phyloP scores from a whole-genome alignment of 1,139 yeast genomes.

The Pichia sp. region DNA sequence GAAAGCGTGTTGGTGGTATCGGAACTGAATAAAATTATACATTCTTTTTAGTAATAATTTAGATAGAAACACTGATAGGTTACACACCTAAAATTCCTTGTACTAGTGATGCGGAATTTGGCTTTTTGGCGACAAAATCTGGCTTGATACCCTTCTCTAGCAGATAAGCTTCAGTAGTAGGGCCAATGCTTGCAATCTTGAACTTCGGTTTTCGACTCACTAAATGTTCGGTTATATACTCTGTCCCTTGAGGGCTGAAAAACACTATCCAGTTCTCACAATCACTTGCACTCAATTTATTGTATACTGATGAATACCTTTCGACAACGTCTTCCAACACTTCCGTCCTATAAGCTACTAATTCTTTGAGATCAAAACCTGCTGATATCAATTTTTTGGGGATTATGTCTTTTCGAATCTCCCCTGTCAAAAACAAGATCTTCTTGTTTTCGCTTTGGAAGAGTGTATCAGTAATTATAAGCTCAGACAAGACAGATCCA shows the following conservation, averaged over 20 bases:
- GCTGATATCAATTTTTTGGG: constrained; percentile 52
- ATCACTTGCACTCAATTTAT: constrained; percentile 11
- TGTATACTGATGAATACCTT: constrained; percentile 34
- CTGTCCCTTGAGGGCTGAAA: constrained; percentile 89
- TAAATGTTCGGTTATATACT: constrained; percentile 49
- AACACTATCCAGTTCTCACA: constrained; percentile 64
- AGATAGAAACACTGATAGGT: background rate
- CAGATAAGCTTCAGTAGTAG: constrained; percentile 76
- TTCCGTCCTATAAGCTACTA: constrained; percentile 66
- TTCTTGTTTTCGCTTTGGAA: constrained; percentile 21
- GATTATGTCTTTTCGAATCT: constrained; percentile 73
- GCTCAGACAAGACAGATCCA: constrained; percentile 64
- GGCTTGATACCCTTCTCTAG: constrained; percentile 49
- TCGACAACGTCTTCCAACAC: constrained; percentile 43
- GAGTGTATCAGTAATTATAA: constrained; percentile 46
- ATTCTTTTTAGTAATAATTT: constrained; percentile 41
- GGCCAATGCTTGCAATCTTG: constrained; percentile 82
- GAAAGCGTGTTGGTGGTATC: constrained; percentile 73
- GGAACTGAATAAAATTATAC: constrained; percentile 57
- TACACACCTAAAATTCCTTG: constrained; percentile 31
- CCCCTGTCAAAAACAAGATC: constrained; percentile 85
- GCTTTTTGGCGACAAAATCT: constrained; percentile 62
- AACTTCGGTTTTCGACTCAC: constrained; percentile 28
- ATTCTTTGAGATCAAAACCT: constrained; percentile 53
- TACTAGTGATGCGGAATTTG: constrained; percentile 61